Percentiles rank a stretch among this genome's conserved stretches.
phyloP scores from a whole-genome alignment of 2,329 filamentous ascomycete genomes.

The Neospermospora avenae region DNA sequence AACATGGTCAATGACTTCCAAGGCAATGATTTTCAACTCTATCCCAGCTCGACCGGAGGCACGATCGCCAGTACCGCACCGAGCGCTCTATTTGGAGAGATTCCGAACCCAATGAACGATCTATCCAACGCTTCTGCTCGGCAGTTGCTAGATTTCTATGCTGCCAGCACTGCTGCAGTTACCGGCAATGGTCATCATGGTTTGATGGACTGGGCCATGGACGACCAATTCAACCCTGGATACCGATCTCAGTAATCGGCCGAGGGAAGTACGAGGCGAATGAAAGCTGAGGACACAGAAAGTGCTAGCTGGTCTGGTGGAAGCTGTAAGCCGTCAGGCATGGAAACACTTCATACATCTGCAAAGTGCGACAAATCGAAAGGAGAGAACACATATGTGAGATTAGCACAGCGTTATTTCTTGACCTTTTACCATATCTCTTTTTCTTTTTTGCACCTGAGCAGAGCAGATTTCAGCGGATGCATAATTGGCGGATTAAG shows the following conservation, averaged over 20 bases:
- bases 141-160: conserved; percentile 32
- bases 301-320: conserved; percentile 22
- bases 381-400: conserved; percentile 19
- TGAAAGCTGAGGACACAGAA: conserved; percentile 8
- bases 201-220: conserved; percentile 32
- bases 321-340: conserved; percentile 19
- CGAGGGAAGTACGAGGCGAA: conserved; percentile 1
- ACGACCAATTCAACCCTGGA: conserved; percentile 25
- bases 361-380: conserved; percentile 1
- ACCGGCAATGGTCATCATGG: conserved; percentile 12
- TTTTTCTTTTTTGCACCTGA: conserved; percentile 14
- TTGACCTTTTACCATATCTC: conserved; percentile 8
- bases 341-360: neutral
- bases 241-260: conserved; percentile 25
- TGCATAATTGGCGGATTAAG: neutral
- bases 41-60: conserved; percentile 26
- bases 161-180: conserved; percentile 26
- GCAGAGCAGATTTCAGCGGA: conserved; percentile 5
- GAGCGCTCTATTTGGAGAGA: conserved; percentile 31
- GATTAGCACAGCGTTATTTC: conserved; percentile 27
- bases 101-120: conserved; percentile 21
- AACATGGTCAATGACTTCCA: conserved; percentile 30
- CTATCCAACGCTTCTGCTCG: conserved; percentile 25
- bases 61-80: conserved; percentile 26
- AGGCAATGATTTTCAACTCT: conserved; percentile 33